These are phyloP conservation scores for Arbutus unedo DNA, from an alignment of 148 eudicot genomes.

Conservation along the genomic window DNA sequence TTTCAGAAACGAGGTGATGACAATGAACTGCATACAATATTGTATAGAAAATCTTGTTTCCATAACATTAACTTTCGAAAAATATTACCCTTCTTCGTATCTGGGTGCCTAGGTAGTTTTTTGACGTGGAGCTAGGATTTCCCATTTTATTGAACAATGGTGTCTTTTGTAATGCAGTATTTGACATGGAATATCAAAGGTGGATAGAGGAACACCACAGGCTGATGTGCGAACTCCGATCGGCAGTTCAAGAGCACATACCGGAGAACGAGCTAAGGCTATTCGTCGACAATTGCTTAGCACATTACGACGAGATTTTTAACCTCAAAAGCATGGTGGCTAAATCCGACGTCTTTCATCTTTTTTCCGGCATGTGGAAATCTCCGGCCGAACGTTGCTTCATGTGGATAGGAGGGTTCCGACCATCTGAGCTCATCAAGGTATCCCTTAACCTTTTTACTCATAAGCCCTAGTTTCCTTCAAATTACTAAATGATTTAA, in stretches of 20 bases:
- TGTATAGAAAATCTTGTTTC: no score
- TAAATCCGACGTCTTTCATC: conserved; percentile 77
- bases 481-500: neutral
- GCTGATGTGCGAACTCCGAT: conserved; percentile 72
- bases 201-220: conserved; percentile 98
- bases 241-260: conserved; percentile 78
- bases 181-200: conserved; percentile 81
- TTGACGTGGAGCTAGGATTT: no score
- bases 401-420: conserved; percentile 94
- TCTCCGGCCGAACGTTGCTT: conserved; percentile 95
- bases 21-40: no score
- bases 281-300: conserved; percentile 73
- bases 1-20: no score
- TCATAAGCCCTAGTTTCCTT: conserved; percentile 2
- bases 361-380: conserved; percentile 91
- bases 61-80: no score
- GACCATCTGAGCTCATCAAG: conserved; percentile 89
- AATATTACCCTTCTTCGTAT: no score
- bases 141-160: no score
- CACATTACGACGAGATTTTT: conserved; percentile 65
- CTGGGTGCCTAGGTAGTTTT: no score
- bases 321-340: conserved; percentile 68
- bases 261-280: conserved; percentile 76
- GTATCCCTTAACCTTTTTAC: conserved; percentile 23
- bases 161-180: conserved; percentile 36